A percentile compares a stretch with the other conserved stretches of the same genome.
Evolutionary conservation across 352 stramenopile species (phyloP).

Genomic region (Phytophthora idaei): DNA sequence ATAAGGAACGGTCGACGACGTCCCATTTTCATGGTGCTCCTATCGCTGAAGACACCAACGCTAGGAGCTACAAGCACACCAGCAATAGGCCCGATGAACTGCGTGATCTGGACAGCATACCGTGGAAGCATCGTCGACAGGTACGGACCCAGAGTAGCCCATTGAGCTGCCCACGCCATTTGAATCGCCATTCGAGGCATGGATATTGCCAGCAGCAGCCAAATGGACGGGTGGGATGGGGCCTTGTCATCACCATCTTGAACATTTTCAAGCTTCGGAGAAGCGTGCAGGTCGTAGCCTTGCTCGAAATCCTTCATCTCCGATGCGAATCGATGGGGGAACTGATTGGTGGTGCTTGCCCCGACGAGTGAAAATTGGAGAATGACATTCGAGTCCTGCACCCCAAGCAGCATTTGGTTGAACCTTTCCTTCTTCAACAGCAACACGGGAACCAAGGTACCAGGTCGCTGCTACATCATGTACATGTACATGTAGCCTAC

Average conservation of each 20-base stretch:
- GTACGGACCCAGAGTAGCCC: slow-evolving; percentile 56
- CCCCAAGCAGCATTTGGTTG: background rate
- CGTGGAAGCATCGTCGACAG: slow-evolving; percentile 49
- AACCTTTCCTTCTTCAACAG: background rate
- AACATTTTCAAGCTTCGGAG: slow-evolving; percentile 20
- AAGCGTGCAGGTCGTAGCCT: slow-evolving; percentile 29
- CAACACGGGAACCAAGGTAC: background rate
- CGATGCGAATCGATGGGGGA: background rate
- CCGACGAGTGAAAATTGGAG: background rate
- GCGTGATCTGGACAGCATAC: slow-evolving; percentile 52
- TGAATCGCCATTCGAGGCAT: slow-evolving; percentile 59
- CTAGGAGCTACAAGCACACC: slow-evolving; percentile 57
- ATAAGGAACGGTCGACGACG: slow-evolving; percentile 48
- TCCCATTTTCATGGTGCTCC: slow-evolving; percentile 40
- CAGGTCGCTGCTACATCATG: background rate
- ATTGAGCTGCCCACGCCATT: slow-evolving; percentile 66
- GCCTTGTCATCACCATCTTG: slow-evolving; percentile 7
- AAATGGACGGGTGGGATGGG: slow-evolving; percentile 38
- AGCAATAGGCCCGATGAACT: slow-evolving; percentile 55
- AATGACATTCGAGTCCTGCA: background rate
- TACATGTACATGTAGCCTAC: no score
- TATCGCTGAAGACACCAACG: slow-evolving; percentile 58
- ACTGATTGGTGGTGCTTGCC: background rate
- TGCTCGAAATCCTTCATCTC: slow-evolving; percentile 31
- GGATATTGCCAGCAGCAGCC: slow-evolving; percentile 48